phyloP scores from a whole-genome alignment of 2,329 filamentous ascomycete species.

The Penicillium polonicum region DNA sequence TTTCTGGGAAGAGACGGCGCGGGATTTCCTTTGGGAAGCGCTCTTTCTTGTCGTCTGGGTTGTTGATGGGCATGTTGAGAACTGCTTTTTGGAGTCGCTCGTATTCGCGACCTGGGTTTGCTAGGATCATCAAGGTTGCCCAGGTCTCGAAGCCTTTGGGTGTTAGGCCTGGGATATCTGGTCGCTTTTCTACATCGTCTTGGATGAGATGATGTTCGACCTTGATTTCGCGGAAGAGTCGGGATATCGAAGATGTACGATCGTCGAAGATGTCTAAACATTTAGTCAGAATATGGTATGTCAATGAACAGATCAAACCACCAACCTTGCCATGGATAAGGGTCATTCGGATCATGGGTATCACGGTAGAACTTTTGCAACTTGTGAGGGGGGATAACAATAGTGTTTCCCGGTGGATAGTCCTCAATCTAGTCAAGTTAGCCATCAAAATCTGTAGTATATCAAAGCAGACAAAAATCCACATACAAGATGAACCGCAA shows the following conservation, averaged over 20 bases:
- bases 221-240: conserved; percentile 56
- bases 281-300: conserved; percentile 13
- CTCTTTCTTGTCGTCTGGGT: conserved; percentile 65
- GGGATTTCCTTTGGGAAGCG: conserved; percentile 77
- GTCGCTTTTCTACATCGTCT: conserved; percentile 50
- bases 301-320: not conserved
- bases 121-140: conserved; percentile 70
- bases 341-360: conserved; percentile 63
- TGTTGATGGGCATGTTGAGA: conserved; percentile 67
- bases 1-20: conserved; percentile 66
- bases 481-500: conserved; percentile 71
- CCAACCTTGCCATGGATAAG: conserved; percentile 66
- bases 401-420: conserved; percentile 63
- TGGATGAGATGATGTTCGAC: conserved; percentile 67
- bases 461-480: not conserved
- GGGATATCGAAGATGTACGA: conserved; percentile 54
- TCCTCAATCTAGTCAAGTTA: conserved; percentile 61
- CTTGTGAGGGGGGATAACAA: conserved; percentile 75
- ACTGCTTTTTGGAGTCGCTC: conserved; percentile 68
- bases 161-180: conserved; percentile 64
- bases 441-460: not conserved
- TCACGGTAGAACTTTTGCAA: conserved; percentile 71
- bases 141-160: conserved; percentile 68
- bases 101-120: conserved; percentile 74
- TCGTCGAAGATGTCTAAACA: conserved; percentile 55